Evolutionary conservation across 331 rosid genomes (phyloP).

Genomic region (Stylosanthes scabra): DNA sequence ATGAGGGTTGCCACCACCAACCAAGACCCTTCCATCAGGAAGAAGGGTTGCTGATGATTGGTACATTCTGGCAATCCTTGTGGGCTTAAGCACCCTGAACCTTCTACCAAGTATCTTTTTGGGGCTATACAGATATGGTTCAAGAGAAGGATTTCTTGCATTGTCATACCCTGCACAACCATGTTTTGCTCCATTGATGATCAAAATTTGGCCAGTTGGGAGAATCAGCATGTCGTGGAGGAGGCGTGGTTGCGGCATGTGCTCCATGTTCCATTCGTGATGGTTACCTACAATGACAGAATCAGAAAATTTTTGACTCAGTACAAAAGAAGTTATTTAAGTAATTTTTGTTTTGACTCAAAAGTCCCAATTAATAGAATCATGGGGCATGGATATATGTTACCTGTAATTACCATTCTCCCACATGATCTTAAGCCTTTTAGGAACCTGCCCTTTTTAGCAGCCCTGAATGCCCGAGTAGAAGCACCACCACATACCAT

Average conservation of each 20-base stretch:
- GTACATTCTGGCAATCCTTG: constrained; percentile 76
- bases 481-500: constrained; percentile 91
- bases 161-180: constrained; percentile 73
- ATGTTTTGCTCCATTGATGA: constrained; percentile 75
- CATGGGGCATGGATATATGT: too few species aligned
- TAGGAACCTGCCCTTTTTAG: constrained; percentile 45
- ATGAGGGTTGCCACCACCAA: constrained; percentile 77
- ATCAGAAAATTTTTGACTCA: too few species aligned
- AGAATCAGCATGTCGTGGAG: constrained; percentile 77
- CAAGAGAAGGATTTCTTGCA: constrained; percentile 70
- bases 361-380: too few species aligned
- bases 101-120: constrained; percentile 49
- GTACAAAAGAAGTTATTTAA: too few species aligned
- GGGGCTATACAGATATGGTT: constrained; percentile 72
- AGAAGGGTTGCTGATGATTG: constrained; percentile 81
- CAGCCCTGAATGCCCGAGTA: constrained; percentile 64
- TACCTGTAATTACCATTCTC: constrained; percentile 80
- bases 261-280: constrained; percentile 75
- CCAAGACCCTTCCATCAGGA: constrained; percentile 75
- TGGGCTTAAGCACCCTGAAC: constrained; percentile 55
- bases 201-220: constrained; percentile 69
- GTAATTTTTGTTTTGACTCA: too few species aligned
- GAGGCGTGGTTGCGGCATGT: constrained; percentile 82
- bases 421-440: constrained; percentile 76
- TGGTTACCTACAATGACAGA: constrained; percentile 61